Evolutionary conservation across 352 stramenopile genomes (phyloP).

Genomic region (Phytophthora melonis): DNA sequence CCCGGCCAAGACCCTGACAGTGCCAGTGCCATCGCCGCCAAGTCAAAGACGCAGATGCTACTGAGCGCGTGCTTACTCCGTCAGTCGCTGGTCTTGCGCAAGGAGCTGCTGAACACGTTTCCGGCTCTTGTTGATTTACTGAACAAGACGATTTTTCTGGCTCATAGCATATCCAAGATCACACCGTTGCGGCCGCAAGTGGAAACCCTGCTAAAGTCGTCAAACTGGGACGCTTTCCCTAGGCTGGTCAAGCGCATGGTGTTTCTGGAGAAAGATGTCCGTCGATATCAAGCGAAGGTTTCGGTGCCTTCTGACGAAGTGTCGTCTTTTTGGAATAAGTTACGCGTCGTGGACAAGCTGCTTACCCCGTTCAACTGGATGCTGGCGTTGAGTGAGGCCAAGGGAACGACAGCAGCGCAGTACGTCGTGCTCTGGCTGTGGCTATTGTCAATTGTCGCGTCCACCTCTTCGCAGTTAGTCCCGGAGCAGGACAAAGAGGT

Average conservation of each 20-base stretch:
- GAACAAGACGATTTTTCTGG: constrained; percentile 26
- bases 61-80: constrained; percentile 42
- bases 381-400: constrained; percentile 48
- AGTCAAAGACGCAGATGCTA: constrained; percentile 16
- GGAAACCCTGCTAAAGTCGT: constrained; percentile 12
- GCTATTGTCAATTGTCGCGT: constrained; percentile 39
- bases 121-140: constrained; percentile 24
- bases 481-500: constrained; percentile 15
- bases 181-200: constrained; percentile 16
- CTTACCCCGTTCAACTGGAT: constrained; percentile 59
- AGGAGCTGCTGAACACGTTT: constrained; percentile 34
- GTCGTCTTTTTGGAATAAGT: constrained; percentile 43
- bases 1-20: constrained; percentile 10
- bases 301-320: constrained; percentile 21
- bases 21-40: constrained; percentile 6
- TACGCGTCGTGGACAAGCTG: constrained; percentile 43
- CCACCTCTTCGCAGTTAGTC: constrained; percentile 15
- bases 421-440: constrained; percentile 62
- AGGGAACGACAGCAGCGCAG: constrained; percentile 47
- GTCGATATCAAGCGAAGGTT: constrained; percentile 26
- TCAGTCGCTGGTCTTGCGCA: constrained; percentile 39
- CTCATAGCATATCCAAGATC: constrained; percentile 31
- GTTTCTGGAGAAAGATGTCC: constrained; percentile 36
- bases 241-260: constrained; percentile 39
- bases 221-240: constrained; percentile 28